Base-by-base conservation (phyloP, 805 yeast species). In the Scheffersomyces lignosus region DNA sequence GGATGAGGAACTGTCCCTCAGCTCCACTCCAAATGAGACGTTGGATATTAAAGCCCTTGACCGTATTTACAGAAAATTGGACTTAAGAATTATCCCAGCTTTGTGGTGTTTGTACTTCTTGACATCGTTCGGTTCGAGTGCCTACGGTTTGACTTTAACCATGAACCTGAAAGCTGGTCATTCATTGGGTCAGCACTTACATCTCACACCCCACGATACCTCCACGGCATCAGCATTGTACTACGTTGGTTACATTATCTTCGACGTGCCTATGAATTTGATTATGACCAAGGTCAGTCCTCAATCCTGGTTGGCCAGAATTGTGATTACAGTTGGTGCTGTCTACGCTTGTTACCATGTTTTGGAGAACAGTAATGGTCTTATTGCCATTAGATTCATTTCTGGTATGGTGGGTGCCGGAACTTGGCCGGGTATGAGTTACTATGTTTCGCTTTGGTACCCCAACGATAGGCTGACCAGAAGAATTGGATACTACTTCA, bases 401-500 rank as follows among this genome's bases (percentile, higher is more conserved):
- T 74, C 83, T 18, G 95, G 95, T 32, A 47, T 83, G 38, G 83
- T 82, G 39, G 87, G 87, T 35, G 93, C 95, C 8, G 95, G 95
- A 28, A 79, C 87, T 3, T 87, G 95, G 95, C 95, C 95, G 1
- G 95, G 95, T 7, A 71, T 87, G 83, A 78, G 88, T 15, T 87
- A 87, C 61, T 87, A 87, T 52, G 71, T 87, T 29, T 78, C 90
- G 0, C 64, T 87, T 49, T 87, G 95, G 91, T 87, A 87, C 53
- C 96, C 96, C 2, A 76, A 81, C 35, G 80, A 83, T 31, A 70
- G 93, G 41, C 76, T 80, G 47, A 85, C 95, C 2, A 74, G 77
- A 45, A 70, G 96, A 54, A 83, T 87, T 44, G 96, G 96, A 2
- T 87, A 83, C 63, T 87, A 87, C 60, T 87, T 83, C 60, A 87